phyloP scores from a whole-genome alignment of 306 rosid genomes.

The Rosa chinensis region DNA sequence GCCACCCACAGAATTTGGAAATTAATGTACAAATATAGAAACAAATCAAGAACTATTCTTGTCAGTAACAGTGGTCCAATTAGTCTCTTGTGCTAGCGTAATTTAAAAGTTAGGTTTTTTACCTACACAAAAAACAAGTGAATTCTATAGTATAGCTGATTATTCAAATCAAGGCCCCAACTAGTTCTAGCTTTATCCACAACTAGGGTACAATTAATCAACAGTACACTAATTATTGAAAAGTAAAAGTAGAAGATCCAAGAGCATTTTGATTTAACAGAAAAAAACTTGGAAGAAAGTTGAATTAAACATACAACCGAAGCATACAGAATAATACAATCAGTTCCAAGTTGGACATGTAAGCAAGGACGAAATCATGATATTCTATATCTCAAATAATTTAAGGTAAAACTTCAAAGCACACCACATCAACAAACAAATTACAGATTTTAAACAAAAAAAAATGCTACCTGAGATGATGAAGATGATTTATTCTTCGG shows the following conservation, averaged over 20 bases:
- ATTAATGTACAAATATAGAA: neutral
- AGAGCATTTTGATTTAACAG: neutral
- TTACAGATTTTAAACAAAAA: no score
- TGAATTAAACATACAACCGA: conserved; percentile 6
- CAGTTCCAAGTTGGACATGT: no score
- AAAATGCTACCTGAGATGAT: no score
- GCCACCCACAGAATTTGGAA: neutral
- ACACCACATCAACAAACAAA: no score
- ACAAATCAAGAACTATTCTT: neutral
- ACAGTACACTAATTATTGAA: neutral
- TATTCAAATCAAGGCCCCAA: neutral
- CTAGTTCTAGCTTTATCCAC: neutral
- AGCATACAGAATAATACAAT: conserved; percentile 9
- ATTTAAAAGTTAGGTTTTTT: neutral
- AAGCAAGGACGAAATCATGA: no score
- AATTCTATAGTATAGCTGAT: neutral
- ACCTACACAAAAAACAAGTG: neutral
- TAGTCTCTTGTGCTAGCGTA: neutral
- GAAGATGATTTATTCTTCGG: no score
- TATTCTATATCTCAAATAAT: no score
- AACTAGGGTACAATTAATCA: neutral
- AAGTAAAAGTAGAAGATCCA: neutral
- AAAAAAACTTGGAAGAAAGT: neutral
- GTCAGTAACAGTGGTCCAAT: neutral
- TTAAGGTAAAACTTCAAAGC: no score